Evolutionary conservation across 441 rosid genomes (phyloP).

Genomic region (Rhodomyrtus psidioides): DNA sequence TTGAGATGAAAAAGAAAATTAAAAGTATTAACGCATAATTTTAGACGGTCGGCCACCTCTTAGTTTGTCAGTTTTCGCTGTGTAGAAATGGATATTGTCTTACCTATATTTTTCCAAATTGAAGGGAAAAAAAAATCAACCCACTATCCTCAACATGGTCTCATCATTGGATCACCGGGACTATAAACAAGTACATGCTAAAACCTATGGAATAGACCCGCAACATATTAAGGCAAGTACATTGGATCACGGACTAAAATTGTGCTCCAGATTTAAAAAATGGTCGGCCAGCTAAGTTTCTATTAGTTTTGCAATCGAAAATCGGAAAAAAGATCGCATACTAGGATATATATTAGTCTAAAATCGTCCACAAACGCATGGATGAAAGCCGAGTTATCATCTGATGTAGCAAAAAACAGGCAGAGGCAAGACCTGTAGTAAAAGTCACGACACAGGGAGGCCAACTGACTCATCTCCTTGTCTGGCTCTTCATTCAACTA

Average conservation of each 20-base stretch:
- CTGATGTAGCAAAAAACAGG: neutral
- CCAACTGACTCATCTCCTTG: too few species aligned
- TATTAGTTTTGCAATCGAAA: neutral
- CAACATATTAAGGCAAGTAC: neutral
- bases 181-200: neutral
- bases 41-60: too few species aligned
- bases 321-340: fast-evolving
- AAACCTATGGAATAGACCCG: neutral
- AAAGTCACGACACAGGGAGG: too few species aligned
- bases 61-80: too few species aligned
- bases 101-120: too few species aligned
- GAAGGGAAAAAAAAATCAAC: too few species aligned
- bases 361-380: neutral
- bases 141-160: too few species aligned
- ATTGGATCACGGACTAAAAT: neutral
- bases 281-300: neutral
- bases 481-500: too few species aligned
- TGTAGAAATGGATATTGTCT: too few species aligned
- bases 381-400: neutral
- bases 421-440: neutral
- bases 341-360: fast-evolving
- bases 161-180: neutral
- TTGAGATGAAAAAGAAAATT: neutral
- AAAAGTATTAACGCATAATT: neutral
- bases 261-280: neutral